Conservation (phyloP, 129 eudicot species). For the Chrysanthemum lavandulifolium region DNA sequence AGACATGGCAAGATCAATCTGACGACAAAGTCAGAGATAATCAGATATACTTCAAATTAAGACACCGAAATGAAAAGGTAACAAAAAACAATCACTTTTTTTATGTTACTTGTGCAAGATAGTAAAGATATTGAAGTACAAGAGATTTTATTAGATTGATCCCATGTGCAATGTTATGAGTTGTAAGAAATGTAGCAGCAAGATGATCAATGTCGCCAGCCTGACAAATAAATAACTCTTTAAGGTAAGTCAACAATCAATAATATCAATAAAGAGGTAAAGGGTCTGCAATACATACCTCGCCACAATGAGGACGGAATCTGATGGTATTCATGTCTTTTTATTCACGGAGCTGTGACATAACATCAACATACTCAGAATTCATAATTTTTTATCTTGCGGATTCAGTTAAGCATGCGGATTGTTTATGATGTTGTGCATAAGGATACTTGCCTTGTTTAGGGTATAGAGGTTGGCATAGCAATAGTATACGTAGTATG, state of each 20-base stretch:
- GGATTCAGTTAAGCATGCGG: background rate
- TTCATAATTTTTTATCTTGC: background rate
- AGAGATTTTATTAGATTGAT: slow-evolving; percentile 93
- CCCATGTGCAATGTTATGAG: slow-evolving; percentile 96
- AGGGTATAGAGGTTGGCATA: slow-evolving; percentile 96
- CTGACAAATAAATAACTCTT: slow-evolving; percentile 34
- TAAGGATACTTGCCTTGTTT: slow-evolving; percentile 58
- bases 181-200: slow-evolving; percentile 92
- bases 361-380: slow-evolving; percentile 19
- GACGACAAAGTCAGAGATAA: slow-evolving; percentile 25
- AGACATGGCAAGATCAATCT: slow-evolving; percentile 99
- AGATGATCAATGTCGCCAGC: slow-evolving; percentile 99
- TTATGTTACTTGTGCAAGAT: slow-evolving; percentile 77
- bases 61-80: background rate
- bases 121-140: slow-evolving; percentile 92
- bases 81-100: background rate
- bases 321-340: slow-evolving; percentile 95
- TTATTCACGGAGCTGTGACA: slow-evolving; percentile 90
- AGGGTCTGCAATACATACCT: slow-evolving; percentile 48
- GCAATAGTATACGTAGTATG: slow-evolving; percentile 96
- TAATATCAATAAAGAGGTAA: slow-evolving; percentile 10
- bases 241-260: slow-evolving; percentile 6
- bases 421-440: background rate
- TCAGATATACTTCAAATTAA: background rate
- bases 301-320: slow-evolving; percentile 97